These are phyloP conservation scores for Nigrospora oryzae DNA, from an alignment of 2,329 filamentous ascomycete species.

Conservation along the genomic window DNA sequence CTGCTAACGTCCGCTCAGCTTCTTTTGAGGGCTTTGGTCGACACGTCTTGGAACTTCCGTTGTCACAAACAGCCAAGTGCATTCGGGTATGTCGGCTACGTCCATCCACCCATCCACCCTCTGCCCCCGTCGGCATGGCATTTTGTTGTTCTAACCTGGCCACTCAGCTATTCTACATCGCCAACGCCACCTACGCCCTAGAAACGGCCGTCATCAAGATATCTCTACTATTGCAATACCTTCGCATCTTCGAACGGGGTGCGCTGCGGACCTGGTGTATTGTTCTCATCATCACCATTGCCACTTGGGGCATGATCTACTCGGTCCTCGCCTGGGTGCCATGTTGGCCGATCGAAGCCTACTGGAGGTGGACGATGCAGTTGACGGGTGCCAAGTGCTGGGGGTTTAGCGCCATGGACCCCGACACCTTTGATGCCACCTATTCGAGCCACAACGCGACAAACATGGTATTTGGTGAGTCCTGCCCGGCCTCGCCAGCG, in stretches of 20 bases:
- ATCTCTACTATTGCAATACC: slow-evolving; percentile 25
- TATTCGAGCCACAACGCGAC: slow-evolving; percentile 19
- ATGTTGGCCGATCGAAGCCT: slow-evolving; percentile 20
- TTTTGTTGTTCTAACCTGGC: not conserved
- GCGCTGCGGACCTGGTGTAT: slow-evolving; percentile 12
- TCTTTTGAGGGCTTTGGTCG: not conserved
- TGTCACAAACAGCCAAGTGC: not conserved
- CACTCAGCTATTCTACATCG: slow-evolving; percentile 21
- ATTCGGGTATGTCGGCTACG: not conserved
- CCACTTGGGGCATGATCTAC: slow-evolving; percentile 20
- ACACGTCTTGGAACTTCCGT: not conserved
- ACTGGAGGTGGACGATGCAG: slow-evolving; percentile 17
- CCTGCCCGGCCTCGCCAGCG: too few species aligned
- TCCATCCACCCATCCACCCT: not conserved
- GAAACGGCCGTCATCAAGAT: slow-evolving; percentile 26
- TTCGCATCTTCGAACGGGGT: slow-evolving; percentile 19
- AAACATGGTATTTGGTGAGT: slow-evolving; percentile 16
- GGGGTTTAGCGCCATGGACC: slow-evolving; percentile 19
- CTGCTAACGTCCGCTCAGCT: not conserved
- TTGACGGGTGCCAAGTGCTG: slow-evolving; percentile 14
- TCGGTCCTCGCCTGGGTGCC: slow-evolving; percentile 18
- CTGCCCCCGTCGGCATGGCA: not conserved
- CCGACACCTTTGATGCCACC: slow-evolving; percentile 14
- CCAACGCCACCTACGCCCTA: slow-evolving; percentile 20
- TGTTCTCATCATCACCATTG: slow-evolving; percentile 12